These are phyloP conservation scores for Isoetes engelmannii DNA, from an alignment of 83 land plant genomes.

Conservation along the genomic window DNA sequence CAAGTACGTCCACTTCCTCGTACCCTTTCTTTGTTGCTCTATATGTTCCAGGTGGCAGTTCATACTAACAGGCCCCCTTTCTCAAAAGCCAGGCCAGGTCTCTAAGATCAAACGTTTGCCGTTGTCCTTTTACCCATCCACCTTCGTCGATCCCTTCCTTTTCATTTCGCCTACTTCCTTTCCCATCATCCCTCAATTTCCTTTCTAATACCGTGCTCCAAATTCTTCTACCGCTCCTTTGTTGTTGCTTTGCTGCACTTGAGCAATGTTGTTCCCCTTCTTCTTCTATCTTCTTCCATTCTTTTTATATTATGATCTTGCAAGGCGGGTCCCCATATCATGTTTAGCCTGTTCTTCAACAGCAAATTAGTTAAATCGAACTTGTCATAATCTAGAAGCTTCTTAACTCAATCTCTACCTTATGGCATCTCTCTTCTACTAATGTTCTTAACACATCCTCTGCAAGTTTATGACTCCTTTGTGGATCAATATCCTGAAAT, in stretches of 20 bases:
- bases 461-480: slow-evolving; percentile 80
- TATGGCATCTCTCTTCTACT: slow-evolving; percentile 68
- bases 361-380: slow-evolving; percentile 79
- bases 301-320: slow-evolving; percentile 76
- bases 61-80: slow-evolving; percentile 68
- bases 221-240: slow-evolving; percentile 81
- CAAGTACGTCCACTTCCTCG: slow-evolving; percentile 85
- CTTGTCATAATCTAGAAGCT: slow-evolving; percentile 72
- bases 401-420: slow-evolving; percentile 66
- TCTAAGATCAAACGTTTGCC: slow-evolving; percentile 74
- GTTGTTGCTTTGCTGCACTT: slow-evolving; percentile 75
- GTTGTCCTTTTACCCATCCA: slow-evolving; percentile 76
- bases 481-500: slow-evolving; percentile 81
- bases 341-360: slow-evolving; percentile 62
- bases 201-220: slow-evolving; percentile 82
- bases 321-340: slow-evolving; percentile 89
- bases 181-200: slow-evolving; percentile 65
- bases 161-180: slow-evolving; percentile 38
- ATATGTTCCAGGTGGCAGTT: slow-evolving; percentile 54
- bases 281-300: slow-evolving; percentile 80
- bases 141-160: slow-evolving; percentile 40
- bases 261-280: slow-evolving; percentile 55
- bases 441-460: slow-evolving; percentile 52
- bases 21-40: slow-evolving; percentile 56
- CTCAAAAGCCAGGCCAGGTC: slow-evolving; percentile 57